Conservation (phyloP, 192 early-diverging fungal genomes). For the Rhizophagus clarus region DNA sequence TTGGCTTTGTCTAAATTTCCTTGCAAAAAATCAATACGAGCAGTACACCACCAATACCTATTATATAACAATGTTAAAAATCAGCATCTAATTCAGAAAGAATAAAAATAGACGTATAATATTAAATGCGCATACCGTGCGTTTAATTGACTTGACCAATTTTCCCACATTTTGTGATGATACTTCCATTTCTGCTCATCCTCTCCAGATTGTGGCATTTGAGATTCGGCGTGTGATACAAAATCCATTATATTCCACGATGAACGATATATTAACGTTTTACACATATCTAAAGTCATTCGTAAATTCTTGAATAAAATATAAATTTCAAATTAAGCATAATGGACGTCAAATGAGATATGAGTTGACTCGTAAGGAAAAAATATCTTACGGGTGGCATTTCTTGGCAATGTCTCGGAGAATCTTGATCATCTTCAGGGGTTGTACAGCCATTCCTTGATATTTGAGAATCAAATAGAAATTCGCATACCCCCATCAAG, state of each 20-base stretch:
- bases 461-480: conserved; percentile 11
- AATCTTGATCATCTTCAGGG: background rate
- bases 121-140: background rate
- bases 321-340: background rate
- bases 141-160: conserved; percentile 1
- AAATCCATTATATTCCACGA: background rate
- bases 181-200: background rate
- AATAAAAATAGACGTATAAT: background rate
- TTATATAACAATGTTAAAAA: background rate
- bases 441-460: background rate
- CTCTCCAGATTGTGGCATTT: background rate
- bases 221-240: background rate
- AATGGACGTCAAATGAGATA: too few species aligned
- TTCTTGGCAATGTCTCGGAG: background rate
- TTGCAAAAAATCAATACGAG: conserved; percentile 10
- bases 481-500: conserved; percentile 10
- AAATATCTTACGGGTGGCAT: background rate
- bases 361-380: too few species aligned
- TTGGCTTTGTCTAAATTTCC: background rate
- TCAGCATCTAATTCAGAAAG: background rate
- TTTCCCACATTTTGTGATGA: conserved; percentile 5
- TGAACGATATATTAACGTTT: background rate
- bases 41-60: conserved; percentile 12
- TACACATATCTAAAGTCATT: background rate
- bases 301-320: background rate